Base-by-base conservation (phyloP, 352 stramenopile genomes). In the Globisporangium middletonii region DNA sequence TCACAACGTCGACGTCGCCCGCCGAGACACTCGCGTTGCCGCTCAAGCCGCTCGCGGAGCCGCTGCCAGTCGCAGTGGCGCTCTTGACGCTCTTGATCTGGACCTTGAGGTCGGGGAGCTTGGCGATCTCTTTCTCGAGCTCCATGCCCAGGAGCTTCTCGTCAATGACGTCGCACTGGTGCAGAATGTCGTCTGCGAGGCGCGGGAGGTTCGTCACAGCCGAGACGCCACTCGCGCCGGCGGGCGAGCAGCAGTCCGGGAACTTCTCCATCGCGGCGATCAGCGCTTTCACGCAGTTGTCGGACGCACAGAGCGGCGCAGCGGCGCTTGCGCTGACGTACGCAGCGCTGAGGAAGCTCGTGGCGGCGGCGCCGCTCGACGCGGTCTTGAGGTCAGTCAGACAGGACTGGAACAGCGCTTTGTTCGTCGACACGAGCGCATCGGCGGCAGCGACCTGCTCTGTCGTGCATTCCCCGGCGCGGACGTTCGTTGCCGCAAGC, bases 1-100 rank as follows among this genome's bases (percentile, higher is more conserved):
- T 73, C 51, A 78, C 63, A 11, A 78, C 64, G 51, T 78, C 70
- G 11, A 78, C 62, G 33, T 56, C 56, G 19, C 51, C 59, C 0
- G 52, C 33, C 7, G 33, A 38, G 33, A 38, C 33, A 9, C 33
- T 38, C 4, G 33, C 33, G 11, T 38, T 38, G 33, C 33, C 4
- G 33, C 33, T 38, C 33, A 38, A 38, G 33, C 33, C 57, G 1
- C 28, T 63, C 4, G 50, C 8, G 1, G 33, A 53, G 18, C 28
- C 19, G 30, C 12, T 16, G 30, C n/a, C 23, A 9, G 23, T 37
- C 15, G 42, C 50, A 27, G 28, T 43, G n/a, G 42, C 50, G 57
- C 42, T 63, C 27, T 30, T 52, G 33, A 56, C 52, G 46, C 57
- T 64, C 49, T 65, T 65, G 49, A 69, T 65, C 44, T 69, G 60